Evolutionary conservation across 345 rosid genomes (phyloP).

Genomic region (Excoecaria agallocha): DNA sequence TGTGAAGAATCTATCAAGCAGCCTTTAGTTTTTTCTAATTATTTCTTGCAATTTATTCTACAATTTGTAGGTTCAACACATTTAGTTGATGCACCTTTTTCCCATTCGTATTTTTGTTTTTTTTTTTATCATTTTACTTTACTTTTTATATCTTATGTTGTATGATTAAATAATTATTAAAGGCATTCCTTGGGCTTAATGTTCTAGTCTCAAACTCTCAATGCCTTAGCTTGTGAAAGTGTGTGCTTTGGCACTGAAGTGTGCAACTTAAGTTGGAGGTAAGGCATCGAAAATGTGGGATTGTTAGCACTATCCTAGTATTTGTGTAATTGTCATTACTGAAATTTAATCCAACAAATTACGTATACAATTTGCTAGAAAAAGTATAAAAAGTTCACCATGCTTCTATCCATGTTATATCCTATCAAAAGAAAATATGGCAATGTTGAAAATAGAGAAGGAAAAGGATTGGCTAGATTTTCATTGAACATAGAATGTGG

Average conservation of each 20-base stretch:
- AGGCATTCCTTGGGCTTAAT: not conserved
- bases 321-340: not conserved
- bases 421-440: not conserved
- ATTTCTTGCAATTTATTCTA: not conserved
- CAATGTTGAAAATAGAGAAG: not conserved
- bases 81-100: not conserved
- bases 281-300: not conserved
- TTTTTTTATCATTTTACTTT: not conserved
- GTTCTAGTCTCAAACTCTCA: not conserved
- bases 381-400: not conserved
- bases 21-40: not conserved
- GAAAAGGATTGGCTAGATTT: not conserved
- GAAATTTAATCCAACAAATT: not conserved
- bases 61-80: not conserved
- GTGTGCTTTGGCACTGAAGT: not conserved
- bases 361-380: not conserved
- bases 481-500: not conserved
- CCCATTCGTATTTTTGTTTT: not conserved
- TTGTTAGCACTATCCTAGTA: not conserved
- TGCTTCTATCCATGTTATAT: not conserved
- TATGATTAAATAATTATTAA: not conserved
- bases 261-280: not conserved
- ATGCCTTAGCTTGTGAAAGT: not conserved
- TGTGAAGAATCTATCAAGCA: not conserved
- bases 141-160: not conserved